Evolutionary conservation across 805 yeast genomes (phyloP).

Genomic region (Wickerhamiella azyma): DNA sequence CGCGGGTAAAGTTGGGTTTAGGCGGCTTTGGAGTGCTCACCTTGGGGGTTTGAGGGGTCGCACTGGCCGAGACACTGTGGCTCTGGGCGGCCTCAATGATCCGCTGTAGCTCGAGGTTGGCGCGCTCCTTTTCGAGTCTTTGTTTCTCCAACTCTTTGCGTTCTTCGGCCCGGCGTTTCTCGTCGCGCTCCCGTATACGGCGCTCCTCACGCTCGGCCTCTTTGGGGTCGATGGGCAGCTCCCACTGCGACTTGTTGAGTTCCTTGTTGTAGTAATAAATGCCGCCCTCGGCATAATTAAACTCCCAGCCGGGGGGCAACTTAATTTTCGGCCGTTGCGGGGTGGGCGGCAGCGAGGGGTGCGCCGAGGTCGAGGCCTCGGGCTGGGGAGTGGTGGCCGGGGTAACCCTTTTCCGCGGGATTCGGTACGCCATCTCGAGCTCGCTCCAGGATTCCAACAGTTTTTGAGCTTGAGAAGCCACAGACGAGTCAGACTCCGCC

Average conservation of each 20-base stretch:
- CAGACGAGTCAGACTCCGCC: constrained; percentile 18
- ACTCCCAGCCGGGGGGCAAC: constrained; percentile 56
- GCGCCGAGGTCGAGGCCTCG: constrained; percentile 7
- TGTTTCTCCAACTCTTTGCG: constrained; percentile 16
- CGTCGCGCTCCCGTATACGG: constrained; percentile 10
- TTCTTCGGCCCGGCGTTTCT: constrained; percentile 16
- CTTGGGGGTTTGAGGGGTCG: neutral
- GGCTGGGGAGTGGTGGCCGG: too few relatives aligned
- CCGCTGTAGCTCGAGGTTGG: constrained; percentile 26
- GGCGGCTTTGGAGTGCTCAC: too few relatives aligned
- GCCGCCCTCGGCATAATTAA: constrained; percentile 33
- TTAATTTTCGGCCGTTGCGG: neutral
- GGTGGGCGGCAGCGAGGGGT: neutral
- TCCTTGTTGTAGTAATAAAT: constrained; percentile 43
- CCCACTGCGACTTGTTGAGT: constrained; percentile 43
- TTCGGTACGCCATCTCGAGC: constrained; percentile 71
- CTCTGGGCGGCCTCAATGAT: constrained; percentile 17
- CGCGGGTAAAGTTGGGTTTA: constrained; percentile 15
- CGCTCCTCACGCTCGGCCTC: constrained; percentile 14
- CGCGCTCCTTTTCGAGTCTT: constrained; percentile 17
- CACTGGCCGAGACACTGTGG: neutral
- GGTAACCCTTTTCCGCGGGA: constrained; percentile 52
- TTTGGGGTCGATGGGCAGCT: constrained; percentile 33
- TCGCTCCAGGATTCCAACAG: constrained; percentile 57
- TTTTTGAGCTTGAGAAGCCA: constrained; percentile 29